Base-by-base conservation (phyloP, 371 early-diverging fungal genomes). In the Zychaea mexicana region DNA sequence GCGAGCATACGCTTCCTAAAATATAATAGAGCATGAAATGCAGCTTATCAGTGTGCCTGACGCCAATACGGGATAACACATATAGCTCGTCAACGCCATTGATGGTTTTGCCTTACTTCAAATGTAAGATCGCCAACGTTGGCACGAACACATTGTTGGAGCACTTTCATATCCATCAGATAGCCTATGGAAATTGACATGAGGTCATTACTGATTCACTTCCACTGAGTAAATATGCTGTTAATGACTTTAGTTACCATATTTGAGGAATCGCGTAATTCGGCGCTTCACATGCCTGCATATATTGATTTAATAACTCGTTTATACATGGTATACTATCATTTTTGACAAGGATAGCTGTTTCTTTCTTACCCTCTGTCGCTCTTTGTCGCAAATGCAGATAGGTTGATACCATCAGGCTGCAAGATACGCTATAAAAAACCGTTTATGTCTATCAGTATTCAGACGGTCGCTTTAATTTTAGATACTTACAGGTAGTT, bases 61-160 rank as follows among this genome's bases (percentile, higher is more conserved):
- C 39, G 6, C 31, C 1, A 24, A 28, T 12, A 27, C 47, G 46
- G 17, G 13, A 12, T 15, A 17, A 17, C n/a, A 2, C n/a, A 1
- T 32, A 28, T 26, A 42, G 7, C 3, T 10, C 15, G 12, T 2
- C 27, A 12, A 12, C 0, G 42, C 5, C 3, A n/a, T n/a, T n/a
- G n/a, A n/a, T n/a, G 4, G 9, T 24, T 27, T 24, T 10, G 2
- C 57, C n/a, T 69, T 71, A 83, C 88, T 60, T 88, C 87, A 63
- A 90, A 90, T 10, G 91, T 90, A 19, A 90, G 53, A 30, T 90
- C 88, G 2, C 90, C 92, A 3, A 88, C 85, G 55, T 92, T 90
- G n/a, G 65, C 72, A 19, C 82, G 67, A 7, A 90, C 87, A 74
- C 89, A 90, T 13, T 85, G 79, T 69, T 89, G 85, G 21, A 92